Percentiles rank a stretch among this genome's conserved stretches.
These are phyloP conservation scores for Globisporangium paddicum DNA, from an alignment of 352 stramenopile species.

Conservation along the genomic window DNA sequence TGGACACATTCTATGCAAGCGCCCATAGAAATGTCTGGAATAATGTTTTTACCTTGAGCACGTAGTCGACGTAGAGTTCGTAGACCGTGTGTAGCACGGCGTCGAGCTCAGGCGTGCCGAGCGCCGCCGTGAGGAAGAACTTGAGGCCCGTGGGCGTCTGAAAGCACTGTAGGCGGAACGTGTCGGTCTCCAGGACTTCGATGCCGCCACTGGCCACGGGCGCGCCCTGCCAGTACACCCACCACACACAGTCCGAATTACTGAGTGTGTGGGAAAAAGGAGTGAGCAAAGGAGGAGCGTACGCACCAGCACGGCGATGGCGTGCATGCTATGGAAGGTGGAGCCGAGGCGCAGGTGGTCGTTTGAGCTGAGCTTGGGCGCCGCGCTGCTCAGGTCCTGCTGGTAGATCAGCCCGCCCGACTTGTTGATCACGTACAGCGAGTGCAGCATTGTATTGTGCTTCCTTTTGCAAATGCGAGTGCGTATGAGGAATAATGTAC, in stretches of 20 bases:
- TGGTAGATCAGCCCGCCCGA: constrained; percentile 92
- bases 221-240: too few species aligned
- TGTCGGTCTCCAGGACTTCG: constrained; percentile 89
- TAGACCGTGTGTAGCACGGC: constrained; percentile 86
- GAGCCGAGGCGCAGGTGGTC: constrained; percentile 92
- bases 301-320: constrained; percentile 78
- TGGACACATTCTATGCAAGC: neutral
- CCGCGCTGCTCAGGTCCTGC: constrained; percentile 82
- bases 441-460: constrained; percentile 85
- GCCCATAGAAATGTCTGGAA: neutral
- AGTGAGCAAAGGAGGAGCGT: neutral
- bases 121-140: constrained; percentile 91
- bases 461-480: too few species aligned
- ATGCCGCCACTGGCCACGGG: constrained; percentile 85
- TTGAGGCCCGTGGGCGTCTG: constrained; percentile 91
- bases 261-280: neutral
- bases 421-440: constrained; percentile 95
- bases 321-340: constrained; percentile 94
- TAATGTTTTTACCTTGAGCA: constrained; percentile 81
- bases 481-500: too few species aligned
- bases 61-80: constrained; percentile 94
- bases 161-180: constrained; percentile 91
- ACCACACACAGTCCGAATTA: too few species aligned
- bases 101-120: constrained; percentile 83
- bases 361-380: constrained; percentile 87